These are phyloP conservation scores for Salvia miltiorrhiza DNA, from an alignment of 257 asterid genomes.

Conservation along the genomic window DNA sequence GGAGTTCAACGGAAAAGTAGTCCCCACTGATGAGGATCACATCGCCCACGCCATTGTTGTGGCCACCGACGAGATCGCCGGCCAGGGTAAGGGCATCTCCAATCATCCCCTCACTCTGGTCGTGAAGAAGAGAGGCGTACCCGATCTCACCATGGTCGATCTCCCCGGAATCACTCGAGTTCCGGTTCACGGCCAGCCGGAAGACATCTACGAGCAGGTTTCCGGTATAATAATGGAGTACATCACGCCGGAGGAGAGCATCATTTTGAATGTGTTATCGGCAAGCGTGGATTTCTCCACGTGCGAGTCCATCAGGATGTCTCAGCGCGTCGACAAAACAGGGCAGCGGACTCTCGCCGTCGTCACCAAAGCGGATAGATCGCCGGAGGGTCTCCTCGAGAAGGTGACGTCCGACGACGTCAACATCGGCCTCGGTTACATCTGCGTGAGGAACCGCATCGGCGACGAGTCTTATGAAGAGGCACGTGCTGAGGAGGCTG, in stretches of 20 bases:
- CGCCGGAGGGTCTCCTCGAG: conserved; percentile 36
- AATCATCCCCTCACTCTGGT: conserved; percentile 22
- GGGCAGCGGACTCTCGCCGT: conserved; percentile 46
- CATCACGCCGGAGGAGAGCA: conserved; percentile 40
- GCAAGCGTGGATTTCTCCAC: conserved; percentile 36
- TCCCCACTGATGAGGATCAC: conserved; percentile 18
- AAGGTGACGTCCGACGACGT: conserved; percentile 33
- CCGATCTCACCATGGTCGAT: conserved; percentile 37
- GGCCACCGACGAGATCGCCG: conserved; percentile 32
- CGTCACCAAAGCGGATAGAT: conserved; percentile 33
- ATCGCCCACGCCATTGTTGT: too few species aligned
- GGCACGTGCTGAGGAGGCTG: too few species aligned
- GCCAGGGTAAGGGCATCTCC: conserved; percentile 33
- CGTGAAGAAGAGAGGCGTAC: conserved; percentile 32
- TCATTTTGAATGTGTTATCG: conserved; percentile 33
- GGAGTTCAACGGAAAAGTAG: conserved; percentile 16
- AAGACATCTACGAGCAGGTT: conserved; percentile 39
- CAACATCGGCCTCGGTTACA: conserved; percentile 32
- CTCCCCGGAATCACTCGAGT: too few species aligned
- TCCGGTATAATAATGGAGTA: conserved; percentile 25
- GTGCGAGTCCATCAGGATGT: conserved; percentile 36
- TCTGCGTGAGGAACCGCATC: too few species aligned
- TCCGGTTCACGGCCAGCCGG: conserved; percentile 41
- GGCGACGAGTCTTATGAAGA: too few species aligned
- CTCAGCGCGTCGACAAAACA: conserved; percentile 28